Evolutionary conservation across 495 filamentous ascomycete species (phyloP), one percentile per base, ranked within the genome.

Genomic region (Aspergillus sclerotiicarbonarius): DNA sequence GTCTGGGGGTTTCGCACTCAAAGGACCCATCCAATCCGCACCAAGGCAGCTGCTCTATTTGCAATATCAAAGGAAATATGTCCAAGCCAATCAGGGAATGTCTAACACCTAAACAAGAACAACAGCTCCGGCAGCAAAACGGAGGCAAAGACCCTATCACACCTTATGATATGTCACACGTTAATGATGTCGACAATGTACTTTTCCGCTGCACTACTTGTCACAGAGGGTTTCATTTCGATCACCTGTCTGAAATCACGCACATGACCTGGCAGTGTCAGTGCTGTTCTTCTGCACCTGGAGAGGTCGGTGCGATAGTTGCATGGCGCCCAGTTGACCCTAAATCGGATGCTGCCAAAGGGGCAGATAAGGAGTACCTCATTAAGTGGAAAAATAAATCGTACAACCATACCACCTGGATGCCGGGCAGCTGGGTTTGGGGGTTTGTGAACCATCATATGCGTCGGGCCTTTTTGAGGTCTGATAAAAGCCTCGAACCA

Each of bases 361-460:
- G 91, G 65, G 84, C 89, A 39, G 76, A 90, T 5, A 88, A 92
- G 44, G 91, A 96, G 63, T 98, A 98, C 62, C 81, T 99, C 0
- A 76, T 98, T 63, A 97, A 94, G 69, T 98, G 91, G 87, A 83
- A 88, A 35, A 66, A 76, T 0, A 80, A 83, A 51, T 96, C 92
- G 0, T 93, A 96, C 59, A 87, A 84, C 61, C 87, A 87, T 53
- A 87, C 85, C 20, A 76, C 71, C 3, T 99, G 95, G 95, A 84
- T 90, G 80, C 85, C 89, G 16, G 95, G 94, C 8, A 80, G 85
- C 21, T 99, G 95, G 95, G 81, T 92, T 13, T 91, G 83, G 80
- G 92, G 92, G n/a, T 74, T 87, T n/a, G 81, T 81, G 44, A 71
- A 75, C 16, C 51, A 69, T 6, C 21, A 64, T 1, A 95, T 90